phyloP scores from a whole-genome alignment of 345 rosid genomes.

The Eucalyptus camaldulensis region DNA sequence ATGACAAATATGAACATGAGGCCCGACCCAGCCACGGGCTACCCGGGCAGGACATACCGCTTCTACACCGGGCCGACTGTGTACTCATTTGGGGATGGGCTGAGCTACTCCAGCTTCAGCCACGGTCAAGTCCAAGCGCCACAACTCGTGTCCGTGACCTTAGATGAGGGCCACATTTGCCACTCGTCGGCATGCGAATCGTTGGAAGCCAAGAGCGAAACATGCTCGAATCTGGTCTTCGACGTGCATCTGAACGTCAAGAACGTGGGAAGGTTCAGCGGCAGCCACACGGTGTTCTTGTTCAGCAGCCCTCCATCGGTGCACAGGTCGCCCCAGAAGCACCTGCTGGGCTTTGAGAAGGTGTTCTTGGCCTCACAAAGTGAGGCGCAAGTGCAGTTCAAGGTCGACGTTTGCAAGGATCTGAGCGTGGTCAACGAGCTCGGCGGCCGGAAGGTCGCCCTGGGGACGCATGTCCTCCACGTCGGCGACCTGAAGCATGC shows the following conservation, averaged over 20 bases:
- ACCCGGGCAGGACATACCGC: slow-evolving; percentile 82
- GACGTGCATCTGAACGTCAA: slow-evolving; percentile 37
- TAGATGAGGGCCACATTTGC: slow-evolving; percentile 45
- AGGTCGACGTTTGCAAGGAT: slow-evolving; percentile 65
- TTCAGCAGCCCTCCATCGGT: slow-evolving; percentile 60
- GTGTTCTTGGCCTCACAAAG: slow-evolving; percentile 19
- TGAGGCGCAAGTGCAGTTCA: slow-evolving; percentile 31
- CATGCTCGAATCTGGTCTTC: slow-evolving; percentile 32
- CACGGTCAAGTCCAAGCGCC: slow-evolving; percentile 59
- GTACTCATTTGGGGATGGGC: slow-evolving; percentile 78
- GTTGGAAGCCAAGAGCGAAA: slow-evolving; percentile 21
- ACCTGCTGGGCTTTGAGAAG: slow-evolving; percentile 61
- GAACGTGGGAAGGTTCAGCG: slow-evolving; percentile 36
- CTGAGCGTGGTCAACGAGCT: slow-evolving; percentile 62
- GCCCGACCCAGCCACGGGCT: slow-evolving; percentile 54
- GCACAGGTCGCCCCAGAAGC: slow-evolving; percentile 60
- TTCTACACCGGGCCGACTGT: slow-evolving; percentile 88
- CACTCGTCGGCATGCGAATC: slow-evolving; percentile 46
- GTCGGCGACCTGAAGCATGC: slow-evolving; percentile 58
- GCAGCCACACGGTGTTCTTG: slow-evolving; percentile 66
- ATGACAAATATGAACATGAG: slow-evolving; percentile 99
- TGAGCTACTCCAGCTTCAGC: slow-evolving; percentile 41
- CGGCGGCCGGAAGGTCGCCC: slow-evolving; percentile 44
- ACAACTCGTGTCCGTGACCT: slow-evolving; percentile 14
- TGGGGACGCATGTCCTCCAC: slow-evolving; percentile 67